Evolutionary conservation across 2,329 filamentous ascomycete genomes (phyloP).

Genomic region (Septoria linicola): DNA sequence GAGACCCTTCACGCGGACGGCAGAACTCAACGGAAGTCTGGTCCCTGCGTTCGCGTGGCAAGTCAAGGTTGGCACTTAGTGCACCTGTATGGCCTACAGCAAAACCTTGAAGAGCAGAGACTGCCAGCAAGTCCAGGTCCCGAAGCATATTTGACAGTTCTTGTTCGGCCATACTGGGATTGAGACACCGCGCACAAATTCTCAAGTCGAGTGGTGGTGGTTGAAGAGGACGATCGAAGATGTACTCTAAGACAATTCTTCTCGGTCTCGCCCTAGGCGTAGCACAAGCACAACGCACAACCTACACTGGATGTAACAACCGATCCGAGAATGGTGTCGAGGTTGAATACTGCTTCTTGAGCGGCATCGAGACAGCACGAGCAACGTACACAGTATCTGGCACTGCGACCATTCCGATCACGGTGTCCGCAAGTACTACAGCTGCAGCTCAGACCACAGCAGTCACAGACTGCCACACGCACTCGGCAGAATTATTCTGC

Average conservation of each 20-base stretch:
- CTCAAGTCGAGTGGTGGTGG: background rate
- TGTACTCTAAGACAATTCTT: conserved; percentile 14
- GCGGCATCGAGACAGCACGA: conserved; percentile 20
- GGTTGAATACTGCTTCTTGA: conserved; percentile 23
- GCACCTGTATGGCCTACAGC: background rate
- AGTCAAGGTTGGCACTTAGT: conserved; percentile 5
- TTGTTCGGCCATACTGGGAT: background rate
- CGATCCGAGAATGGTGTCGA: conserved; percentile 15
- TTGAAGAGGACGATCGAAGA: conserved; percentile 11
- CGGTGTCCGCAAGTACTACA: conserved; percentile 14
- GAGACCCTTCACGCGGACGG: background rate
- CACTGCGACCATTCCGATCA: conserved; percentile 13
- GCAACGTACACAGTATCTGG: conserved; percentile 18
- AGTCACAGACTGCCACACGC: conserved; percentile 17
- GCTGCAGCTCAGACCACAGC: conserved; percentile 19
- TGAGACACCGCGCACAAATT: background rate
- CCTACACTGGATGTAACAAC: conserved; percentile 26
- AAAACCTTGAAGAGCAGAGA: background rate
- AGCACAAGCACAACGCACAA: conserved; percentile 21
- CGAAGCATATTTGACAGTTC: no score
- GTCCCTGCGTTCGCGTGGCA: conserved; percentile 10
- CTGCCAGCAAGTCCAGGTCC: background rate
- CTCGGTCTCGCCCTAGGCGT: conserved; percentile 7
- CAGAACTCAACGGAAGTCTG: conserved; percentile 1
- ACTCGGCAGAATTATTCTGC: conserved; percentile 39